Percentiles rank a stretch among this genome's conserved stretches.
phyloP scores from a whole-genome alignment of 2,329 filamentous ascomycete species.

The Talaromyces albobiverticillius region DNA sequence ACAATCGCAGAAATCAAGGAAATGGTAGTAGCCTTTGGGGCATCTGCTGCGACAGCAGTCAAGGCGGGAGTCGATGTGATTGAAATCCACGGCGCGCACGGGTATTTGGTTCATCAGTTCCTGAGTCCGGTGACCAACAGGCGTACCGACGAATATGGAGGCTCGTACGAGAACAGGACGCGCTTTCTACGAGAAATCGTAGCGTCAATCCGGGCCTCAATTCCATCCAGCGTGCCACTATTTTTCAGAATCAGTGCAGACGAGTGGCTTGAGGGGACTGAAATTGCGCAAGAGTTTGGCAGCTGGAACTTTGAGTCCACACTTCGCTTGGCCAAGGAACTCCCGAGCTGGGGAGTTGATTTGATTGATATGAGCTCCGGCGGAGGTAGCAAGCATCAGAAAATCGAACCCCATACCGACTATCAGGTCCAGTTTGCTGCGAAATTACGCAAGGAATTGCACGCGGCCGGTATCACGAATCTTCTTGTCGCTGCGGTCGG shows the following conservation, averaged over 20 bases:
- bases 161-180: conserved; percentile 59
- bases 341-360: conserved; percentile 43
- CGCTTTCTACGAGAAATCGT: conserved; percentile 63
- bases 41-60: conserved; percentile 57
- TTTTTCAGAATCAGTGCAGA: conserved; percentile 69
- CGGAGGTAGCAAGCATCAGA: conserved; percentile 44
- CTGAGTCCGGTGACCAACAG: conserved; percentile 66
- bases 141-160: conserved; percentile 56
- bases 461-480: conserved; percentile 27
- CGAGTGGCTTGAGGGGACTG: conserved; percentile 64
- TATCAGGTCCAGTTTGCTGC: conserved; percentile 35
- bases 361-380: conserved; percentile 46
- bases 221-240: conserved; percentile 66
- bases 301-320: conserved; percentile 43
- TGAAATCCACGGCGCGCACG: conserved; percentile 76
- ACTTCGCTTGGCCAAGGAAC: conserved; percentile 37
- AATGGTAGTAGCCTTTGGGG: conserved; percentile 60
- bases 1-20: conserved; percentile 63
- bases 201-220: conserved; percentile 41
- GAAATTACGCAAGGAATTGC: conserved; percentile 41
- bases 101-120: conserved; percentile 71
- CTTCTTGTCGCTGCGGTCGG: conserved; percentile 54
- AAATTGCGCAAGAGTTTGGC: conserved; percentile 19
- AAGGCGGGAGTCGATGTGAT: conserved; percentile 72
- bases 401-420: conserved; percentile 43